Base-by-base conservation (phyloP, 768 basidiomycete genomes). In the Mycena filopes region DNA sequence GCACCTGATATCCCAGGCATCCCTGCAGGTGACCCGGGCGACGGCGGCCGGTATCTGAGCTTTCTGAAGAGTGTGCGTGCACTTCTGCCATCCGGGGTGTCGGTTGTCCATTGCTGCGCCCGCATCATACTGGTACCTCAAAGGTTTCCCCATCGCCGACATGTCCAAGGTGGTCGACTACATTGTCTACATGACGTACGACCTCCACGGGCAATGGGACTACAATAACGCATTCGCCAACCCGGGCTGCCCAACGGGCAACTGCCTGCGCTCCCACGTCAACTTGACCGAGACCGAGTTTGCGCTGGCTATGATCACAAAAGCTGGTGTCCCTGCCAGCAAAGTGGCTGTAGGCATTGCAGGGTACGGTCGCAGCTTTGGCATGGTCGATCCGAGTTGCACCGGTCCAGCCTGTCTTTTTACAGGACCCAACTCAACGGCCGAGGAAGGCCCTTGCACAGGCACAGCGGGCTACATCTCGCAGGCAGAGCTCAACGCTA, bases 171-270 rank as follows among this genome's bases (percentile, higher is more conserved):
- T n/a, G n/a, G 6, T 56, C 2, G 45, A 56, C 43, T 56, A 56
- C 21, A 56, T 56, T 9, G 20, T 56, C 29, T 56, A 23, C 43
- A 56, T 56, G 55, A 56, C 55, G 43, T 56, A 56, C 33, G 55
- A 56, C 25, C 55, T 56, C 23, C 55, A 56, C 31, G 55, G 55
- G 15, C 55, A 56, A 23, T 56, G 55, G 55, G 55, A 56, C 29
- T 56, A 46, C 15, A 21, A 21, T 1, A 56, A 20, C 38, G 45
- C 43, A n/a, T 56, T 56, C 31, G 28, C n/a, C 8, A 33, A 46
- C 31, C 29, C 23, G 13, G 43, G 55, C 55, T 56, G 55, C 46
- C 55, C 55, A 9, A 2, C 4, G 6, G 55, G 55, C 5, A 36
- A 23, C 43, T 56, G 55, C 55, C 55, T 56, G 29, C 55, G 55